These are phyloP conservation scores for Gracilaria domingensis DNA, from an alignment of 23 red algal species.

Conservation along the genomic window DNA sequence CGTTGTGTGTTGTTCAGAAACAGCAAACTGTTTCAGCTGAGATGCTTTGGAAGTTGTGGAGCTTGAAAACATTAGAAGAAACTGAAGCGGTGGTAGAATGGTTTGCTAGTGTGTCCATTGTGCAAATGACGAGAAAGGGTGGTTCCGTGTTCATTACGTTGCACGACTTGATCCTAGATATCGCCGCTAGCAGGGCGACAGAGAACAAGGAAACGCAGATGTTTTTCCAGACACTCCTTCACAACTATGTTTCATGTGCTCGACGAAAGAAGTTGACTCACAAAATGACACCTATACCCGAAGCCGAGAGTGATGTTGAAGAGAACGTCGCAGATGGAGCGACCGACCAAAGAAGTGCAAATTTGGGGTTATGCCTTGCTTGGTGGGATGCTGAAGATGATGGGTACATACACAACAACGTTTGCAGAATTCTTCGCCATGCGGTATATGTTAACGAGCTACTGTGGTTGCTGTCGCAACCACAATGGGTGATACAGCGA, in stretches of 20 bases:
- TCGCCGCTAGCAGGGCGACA: neutral
- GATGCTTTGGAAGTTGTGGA: neutral
- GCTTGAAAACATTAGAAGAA: neutral
- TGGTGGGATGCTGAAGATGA: conserved; percentile 15
- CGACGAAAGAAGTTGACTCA: too few species aligned
- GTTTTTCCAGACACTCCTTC: neutral
- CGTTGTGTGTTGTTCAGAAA: conserved; percentile 23
- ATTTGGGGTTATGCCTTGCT: neutral
- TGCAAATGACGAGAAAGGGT: neutral
- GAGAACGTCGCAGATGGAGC: neutral
- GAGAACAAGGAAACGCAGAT: neutral
- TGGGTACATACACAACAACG: too few species aligned
- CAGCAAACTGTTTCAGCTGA: neutral
- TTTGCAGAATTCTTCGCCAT: too few species aligned
- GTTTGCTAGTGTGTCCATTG: neutral
- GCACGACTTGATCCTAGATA: neutral
- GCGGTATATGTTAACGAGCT: too few species aligned
- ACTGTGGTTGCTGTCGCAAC: too few species aligned
- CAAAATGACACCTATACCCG: too few species aligned
- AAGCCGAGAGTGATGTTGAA: too few species aligned
- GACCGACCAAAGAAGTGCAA: neutral
- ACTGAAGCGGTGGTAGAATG: neutral
- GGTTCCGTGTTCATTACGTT: neutral
- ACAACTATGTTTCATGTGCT: neutral
- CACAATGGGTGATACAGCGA: too few species aligned